Conservation (phyloP, 306 rosid species). For the Cicer chorassanicum region DNA sequence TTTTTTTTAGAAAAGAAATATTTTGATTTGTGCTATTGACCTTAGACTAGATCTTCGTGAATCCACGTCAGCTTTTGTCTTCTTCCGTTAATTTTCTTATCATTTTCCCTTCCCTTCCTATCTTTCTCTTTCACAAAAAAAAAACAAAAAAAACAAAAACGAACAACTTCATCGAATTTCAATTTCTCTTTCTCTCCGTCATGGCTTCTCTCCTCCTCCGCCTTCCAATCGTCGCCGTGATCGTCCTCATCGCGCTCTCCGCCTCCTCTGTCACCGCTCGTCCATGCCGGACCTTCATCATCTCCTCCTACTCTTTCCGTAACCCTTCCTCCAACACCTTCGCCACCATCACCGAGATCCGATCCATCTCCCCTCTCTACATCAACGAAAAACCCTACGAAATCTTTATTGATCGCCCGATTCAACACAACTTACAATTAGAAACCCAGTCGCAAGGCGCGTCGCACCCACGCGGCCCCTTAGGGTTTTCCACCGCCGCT, state of each 20-base stretch:
- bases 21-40: conserved; percentile 12
- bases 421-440: background rate
- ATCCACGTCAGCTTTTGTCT: conserved; percentile 15
- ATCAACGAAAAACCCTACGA: conserved; percentile 41
- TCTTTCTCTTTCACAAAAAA: background rate
- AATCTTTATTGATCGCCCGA: conserved; percentile 38
- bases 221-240: conserved; percentile 34
- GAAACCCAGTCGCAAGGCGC: background rate
- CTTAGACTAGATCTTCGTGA: background rate
- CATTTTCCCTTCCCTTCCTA: background rate
- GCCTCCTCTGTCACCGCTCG: conserved; percentile 56
- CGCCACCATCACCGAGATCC: conserved; percentile 63
- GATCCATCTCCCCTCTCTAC: conserved; percentile 46
- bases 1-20: background rate
- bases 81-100: conserved; percentile 31
- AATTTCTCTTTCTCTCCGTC: conserved; percentile 28
- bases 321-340: conserved; percentile 46
- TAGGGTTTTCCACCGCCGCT: conserved; percentile 50
- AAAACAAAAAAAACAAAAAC: background rate
- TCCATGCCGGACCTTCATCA: conserved; percentile 73
- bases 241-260: conserved; percentile 33
- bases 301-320: conserved; percentile 74
- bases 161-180: background rate
- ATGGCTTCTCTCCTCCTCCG: conserved; percentile 46
- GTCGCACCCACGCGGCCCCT: conserved; percentile 35